A percentile compares a stretch with the other conserved stretches of the same genome.
Evolutionary conservation across 2,329 filamentous ascomycete genomes (phyloP).

Genomic region (Colletotrichum aenigma): DNA sequence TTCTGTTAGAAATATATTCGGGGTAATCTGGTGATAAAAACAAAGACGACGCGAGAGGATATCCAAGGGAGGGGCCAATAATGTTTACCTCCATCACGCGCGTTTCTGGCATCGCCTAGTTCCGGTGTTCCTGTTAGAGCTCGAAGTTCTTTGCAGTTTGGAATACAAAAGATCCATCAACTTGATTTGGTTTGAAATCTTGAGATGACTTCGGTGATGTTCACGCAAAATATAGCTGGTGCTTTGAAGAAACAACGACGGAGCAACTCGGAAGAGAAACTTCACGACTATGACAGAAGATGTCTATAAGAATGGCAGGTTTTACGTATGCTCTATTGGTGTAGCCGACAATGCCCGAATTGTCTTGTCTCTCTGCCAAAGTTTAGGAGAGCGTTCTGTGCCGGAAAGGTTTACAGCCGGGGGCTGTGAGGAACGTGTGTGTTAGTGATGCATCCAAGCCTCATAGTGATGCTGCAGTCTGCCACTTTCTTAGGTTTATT

Average conservation of each 20-base stretch:
- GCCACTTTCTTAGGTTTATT: neutral
- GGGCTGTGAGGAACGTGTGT: neutral
- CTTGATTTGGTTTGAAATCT: neutral
- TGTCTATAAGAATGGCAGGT: neutral
- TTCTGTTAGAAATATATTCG: neutral
- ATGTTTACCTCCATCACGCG: neutral
- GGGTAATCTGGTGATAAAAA: neutral
- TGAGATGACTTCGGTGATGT: neutral
- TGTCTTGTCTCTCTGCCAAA: neutral
- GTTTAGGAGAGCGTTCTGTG: neutral
- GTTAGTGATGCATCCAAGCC: neutral
- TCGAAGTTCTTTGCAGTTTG: neutral
- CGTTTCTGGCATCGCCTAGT: neutral
- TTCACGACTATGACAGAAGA: neutral
- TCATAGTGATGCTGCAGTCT: neutral
- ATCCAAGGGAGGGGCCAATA: neutral
- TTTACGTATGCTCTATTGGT: rapidly evolving
- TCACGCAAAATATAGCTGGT: neutral
- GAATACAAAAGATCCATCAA: neutral
- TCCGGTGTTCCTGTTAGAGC: neutral
- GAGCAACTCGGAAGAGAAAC: neutral
- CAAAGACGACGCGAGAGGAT: rapidly evolving
- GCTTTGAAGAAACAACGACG: neutral
- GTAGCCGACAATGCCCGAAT: too few relatives aligned
- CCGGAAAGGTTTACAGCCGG: neutral